Percentiles rank a stretch among this genome's conserved stretches.
phyloP scores from a whole-genome alignment of 129 eudicot genomes.

The Pseudognaphalium luteoalbum region DNA sequence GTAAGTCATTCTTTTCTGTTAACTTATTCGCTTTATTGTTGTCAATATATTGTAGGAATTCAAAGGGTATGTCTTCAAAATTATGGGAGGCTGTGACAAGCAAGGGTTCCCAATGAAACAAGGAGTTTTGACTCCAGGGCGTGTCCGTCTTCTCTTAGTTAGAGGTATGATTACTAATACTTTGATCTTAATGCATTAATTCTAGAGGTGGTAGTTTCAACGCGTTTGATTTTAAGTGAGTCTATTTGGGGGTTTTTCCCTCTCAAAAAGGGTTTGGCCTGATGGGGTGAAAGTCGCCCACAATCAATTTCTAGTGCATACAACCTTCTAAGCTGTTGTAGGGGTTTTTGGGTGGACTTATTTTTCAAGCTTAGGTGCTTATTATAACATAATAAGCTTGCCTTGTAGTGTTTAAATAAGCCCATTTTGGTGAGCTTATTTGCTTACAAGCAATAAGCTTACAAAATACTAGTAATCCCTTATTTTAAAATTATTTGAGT shows the following conservation, averaged over 20 bases:
- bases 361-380: too few species aligned
- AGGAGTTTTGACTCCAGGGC: conserved; percentile 82
- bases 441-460: too few species aligned
- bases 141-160: conserved; percentile 68
- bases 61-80: conserved; percentile 79
- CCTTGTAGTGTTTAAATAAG: too few species aligned
- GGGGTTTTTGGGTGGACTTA: too few species aligned
- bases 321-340: not conserved
- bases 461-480: too few species aligned
- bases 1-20: too few species aligned
- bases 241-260: not conserved
- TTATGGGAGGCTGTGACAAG: conserved; percentile 90
- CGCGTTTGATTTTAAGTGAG: not conserved
- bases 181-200: not conserved
- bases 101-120: conserved; percentile 87
- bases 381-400: too few species aligned
- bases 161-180: conserved; percentile 39
- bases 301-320: not conserved
- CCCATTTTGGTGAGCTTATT: too few species aligned
- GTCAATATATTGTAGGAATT: conserved; percentile 39
- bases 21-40: not conserved
- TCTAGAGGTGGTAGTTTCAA: too few species aligned
- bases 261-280: not conserved
- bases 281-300: not conserved
- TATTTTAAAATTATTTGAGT: not conserved